Base-by-base conservation (phyloP, 2,329 filamentous ascomycete genomes). In the Epichloe glyceriae region DNA sequence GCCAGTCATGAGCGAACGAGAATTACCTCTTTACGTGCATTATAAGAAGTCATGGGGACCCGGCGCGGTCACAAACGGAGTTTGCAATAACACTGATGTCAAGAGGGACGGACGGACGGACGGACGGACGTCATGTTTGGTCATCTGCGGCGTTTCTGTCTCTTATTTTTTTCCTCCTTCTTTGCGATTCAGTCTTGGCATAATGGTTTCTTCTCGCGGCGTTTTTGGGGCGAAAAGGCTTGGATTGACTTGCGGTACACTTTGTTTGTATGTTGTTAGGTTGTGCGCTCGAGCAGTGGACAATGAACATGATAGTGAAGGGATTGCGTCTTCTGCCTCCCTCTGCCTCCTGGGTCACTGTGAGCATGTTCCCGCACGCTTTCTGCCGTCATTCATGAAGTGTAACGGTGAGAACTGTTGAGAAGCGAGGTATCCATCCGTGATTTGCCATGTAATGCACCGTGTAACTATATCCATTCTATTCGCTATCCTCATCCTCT, bases 401-500 rank as follows among this genome's bases (percentile, higher is more conserved):
- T 30, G 26, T 1, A 30, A 10, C 11, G 8, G 8, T 1, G 26
- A 30, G 26, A 10, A 11, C 10, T 30, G 26, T 30, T 30, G 26
- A 4, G 26, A 45, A 14, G 12, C 26, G 39, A 50, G 34, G 42
- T 50, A 40, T 44, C 41, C 41, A 39, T 22, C 42, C 42, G 35
- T 39, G 19, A 12, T 33, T 46, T 30, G 8, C 26, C 26, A 30
- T 30, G 11, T 3, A 10, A 10, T 30, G 8, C 26, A 30, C 8
- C 26, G 30, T 19, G 8, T n/a, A 22, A 40, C 3, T 3, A 26
- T 30, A 33, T 30, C 8, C 46, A 37, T n/a, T 50, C 51, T 38
- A 34, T 51, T 51, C 51, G 4, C 17, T 41, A 12, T 35, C 48
- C 19, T 61, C 56, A 3, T 64, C 61, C 1, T 60, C 60, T 20